Conservation (phyloP, 306 rosid genomes). For the Vigna angularis region DNA sequence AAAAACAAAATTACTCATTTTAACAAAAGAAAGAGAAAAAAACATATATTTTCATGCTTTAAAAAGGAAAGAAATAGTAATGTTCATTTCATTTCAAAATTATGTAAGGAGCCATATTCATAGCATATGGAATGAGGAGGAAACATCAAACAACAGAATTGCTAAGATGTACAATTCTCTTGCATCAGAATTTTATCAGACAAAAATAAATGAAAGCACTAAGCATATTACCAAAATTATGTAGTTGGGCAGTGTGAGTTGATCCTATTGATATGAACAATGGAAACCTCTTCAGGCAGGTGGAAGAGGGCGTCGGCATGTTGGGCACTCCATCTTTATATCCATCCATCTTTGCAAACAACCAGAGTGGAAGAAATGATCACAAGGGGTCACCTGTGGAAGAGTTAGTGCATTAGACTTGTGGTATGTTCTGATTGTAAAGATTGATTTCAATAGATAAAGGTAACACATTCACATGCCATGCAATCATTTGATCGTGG, state of each 20-base stretch:
- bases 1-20: not conserved
- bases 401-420: constrained; percentile 40
- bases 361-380: constrained; percentile 96
- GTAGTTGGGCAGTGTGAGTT: constrained; percentile 59
- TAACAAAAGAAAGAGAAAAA: not conserved
- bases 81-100: constrained; percentile 8
- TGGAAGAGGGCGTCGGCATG: constrained; percentile 94
- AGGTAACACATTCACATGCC: constrained; percentile 54
- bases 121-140: constrained; percentile 16
- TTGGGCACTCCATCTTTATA: constrained; percentile 99
- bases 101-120: constrained; percentile 15
- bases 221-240: constrained; percentile 57
- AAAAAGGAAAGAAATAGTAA: not conserved
- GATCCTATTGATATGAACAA: constrained; percentile 63
- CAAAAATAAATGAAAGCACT: constrained; percentile 31
- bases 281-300: constrained; percentile 66
- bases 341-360: constrained; percentile 99
- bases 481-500: constrained; percentile 87
- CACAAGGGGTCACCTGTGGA: constrained; percentile 93
- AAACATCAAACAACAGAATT: constrained; percentile 33
- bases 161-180: not conserved
- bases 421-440: constrained; percentile 31
- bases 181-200: not conserved
- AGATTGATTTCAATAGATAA: constrained; percentile 18
- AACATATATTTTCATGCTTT: constrained; percentile 1